Conservation (phyloP, 2,329 filamentous ascomycete species). For the Venturia pyrina region DNA sequence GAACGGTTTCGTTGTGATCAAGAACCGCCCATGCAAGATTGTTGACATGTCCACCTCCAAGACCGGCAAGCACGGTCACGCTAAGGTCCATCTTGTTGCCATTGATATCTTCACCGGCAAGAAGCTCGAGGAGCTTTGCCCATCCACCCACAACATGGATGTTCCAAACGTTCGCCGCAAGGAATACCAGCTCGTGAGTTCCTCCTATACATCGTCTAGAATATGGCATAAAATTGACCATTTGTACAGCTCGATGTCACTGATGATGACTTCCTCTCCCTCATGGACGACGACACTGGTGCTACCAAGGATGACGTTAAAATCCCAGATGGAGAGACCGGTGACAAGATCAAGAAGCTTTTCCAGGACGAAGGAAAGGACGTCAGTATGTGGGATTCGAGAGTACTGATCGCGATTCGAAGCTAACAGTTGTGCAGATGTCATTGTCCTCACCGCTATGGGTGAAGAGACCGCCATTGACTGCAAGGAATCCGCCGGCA, state of each 20-base stretch:
- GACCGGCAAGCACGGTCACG: conserved; percentile 99
- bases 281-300: conserved; percentile 73
- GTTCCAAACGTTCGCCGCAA: conserved; percentile 85
- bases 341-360: conserved; percentile 73
- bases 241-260: conserved; percentile 70
- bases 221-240: background rate
- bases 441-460: conserved; percentile 92
- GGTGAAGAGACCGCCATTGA: conserved; percentile 88
- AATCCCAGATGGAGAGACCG: conserved; percentile 80
- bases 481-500: conserved; percentile 75
- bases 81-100: conserved; percentile 97
- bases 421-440: conserved; percentile 45
- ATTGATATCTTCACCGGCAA: conserved; percentile 99
- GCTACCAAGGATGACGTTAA: conserved; percentile 91
- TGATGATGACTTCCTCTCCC: conserved; percentile 88
- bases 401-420: background rate
- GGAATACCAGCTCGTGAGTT: conserved; percentile 89
- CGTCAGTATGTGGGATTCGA: conserved; percentile 58
- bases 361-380: conserved; percentile 83
- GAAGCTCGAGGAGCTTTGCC: conserved; percentile 98
- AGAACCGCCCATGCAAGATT: conserved; percentile 99
- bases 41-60: conserved; percentile 99
- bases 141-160: conserved; percentile 96
- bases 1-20: conserved; percentile 98
- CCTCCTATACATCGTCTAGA: background rate